Evolutionary conservation across 2,329 filamentous ascomycete species (phyloP).

Genomic region (Penicillium verrucosum): DNA sequence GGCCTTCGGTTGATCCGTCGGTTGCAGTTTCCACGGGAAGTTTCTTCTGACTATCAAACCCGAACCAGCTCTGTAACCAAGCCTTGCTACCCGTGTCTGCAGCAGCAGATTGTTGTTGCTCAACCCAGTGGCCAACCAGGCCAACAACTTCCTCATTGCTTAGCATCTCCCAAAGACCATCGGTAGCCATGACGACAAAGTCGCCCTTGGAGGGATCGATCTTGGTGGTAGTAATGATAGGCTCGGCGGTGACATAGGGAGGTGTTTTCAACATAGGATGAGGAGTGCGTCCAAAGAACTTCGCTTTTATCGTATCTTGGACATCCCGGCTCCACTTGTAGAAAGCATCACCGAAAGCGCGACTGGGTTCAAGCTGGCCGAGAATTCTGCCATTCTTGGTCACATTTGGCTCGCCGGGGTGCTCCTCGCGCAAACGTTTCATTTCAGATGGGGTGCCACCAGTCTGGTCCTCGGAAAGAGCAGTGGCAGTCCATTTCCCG

Average conservation of each 20-base stretch:
- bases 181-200: conserved; percentile 93
- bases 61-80: conserved; percentile 71
- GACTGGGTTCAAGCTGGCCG: conserved; percentile 84
- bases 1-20: conserved; percentile 58
- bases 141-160: conserved; percentile 98
- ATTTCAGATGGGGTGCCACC: conserved; percentile 83
- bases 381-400: conserved; percentile 86
- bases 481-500: conserved; percentile 89
- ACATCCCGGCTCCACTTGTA: conserved; percentile 95
- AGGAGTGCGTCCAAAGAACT: conserved; percentile 82
- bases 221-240: conserved; percentile 87
- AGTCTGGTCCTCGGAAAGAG: conserved; percentile 90
- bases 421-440: conserved; percentile 75
- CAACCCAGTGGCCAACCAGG: conserved; percentile 94
- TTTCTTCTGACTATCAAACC: conserved; percentile 47
- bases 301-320: conserved; percentile 73
- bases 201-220: conserved; percentile 86
- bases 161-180: conserved; percentile 98
- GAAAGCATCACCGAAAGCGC: conserved; percentile 91
- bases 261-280: conserved; percentile 79
- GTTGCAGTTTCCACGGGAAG: conserved; percentile 72
- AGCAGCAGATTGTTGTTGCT: conserved; percentile 57
- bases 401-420: conserved; percentile 85
- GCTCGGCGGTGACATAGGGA: conserved; percentile 95
- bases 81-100: conserved; percentile 46